phyloP scores from a whole-genome alignment of 2,329 filamentous ascomycete species.

The Harringtonia aguacate region DNA sequence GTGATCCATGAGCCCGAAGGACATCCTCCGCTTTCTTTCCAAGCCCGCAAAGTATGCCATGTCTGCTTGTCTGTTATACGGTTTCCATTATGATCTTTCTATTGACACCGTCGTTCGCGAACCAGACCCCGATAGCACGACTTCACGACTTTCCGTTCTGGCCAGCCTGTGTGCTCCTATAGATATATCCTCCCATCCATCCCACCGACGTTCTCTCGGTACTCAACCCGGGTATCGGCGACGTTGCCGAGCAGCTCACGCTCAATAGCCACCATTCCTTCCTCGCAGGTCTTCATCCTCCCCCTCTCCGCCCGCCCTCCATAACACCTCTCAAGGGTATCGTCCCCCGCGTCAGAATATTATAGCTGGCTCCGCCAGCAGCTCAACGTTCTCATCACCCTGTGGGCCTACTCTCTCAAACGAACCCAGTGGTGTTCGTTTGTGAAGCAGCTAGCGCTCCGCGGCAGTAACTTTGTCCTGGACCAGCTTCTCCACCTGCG shows the following conservation, averaged over 20 bases:
- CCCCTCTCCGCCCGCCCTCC: constrained; percentile 78
- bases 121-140: neutral
- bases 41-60: constrained; percentile 79
- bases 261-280: constrained; percentile 75
- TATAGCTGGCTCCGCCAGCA: constrained; percentile 88
- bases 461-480: constrained; percentile 38
- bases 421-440: constrained; percentile 91
- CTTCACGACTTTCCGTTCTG: neutral
- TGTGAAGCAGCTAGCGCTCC: constrained; percentile 97
- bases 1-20: constrained; percentile 78
- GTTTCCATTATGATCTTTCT: neutral
- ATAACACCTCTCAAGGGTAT: constrained; percentile 69
- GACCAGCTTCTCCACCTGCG: neutral
- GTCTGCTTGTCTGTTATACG: neutral
- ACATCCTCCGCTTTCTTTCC: constrained; percentile 85
- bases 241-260: constrained; percentile 1
- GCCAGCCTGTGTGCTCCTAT: no score
- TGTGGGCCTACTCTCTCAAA: constrained; percentile 97
- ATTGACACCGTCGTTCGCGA: neutral
- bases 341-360: constrained; percentile 27
- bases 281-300: constrained; percentile 70
- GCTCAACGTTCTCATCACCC: constrained; percentile 47
- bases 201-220: neutral
- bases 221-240: constrained; percentile 66
- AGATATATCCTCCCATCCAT: neutral